These are phyloP conservation scores for Cordyceps tenuipes DNA, from an alignment of 2,329 filamentous ascomycete genomes.

Conservation along the genomic window DNA sequence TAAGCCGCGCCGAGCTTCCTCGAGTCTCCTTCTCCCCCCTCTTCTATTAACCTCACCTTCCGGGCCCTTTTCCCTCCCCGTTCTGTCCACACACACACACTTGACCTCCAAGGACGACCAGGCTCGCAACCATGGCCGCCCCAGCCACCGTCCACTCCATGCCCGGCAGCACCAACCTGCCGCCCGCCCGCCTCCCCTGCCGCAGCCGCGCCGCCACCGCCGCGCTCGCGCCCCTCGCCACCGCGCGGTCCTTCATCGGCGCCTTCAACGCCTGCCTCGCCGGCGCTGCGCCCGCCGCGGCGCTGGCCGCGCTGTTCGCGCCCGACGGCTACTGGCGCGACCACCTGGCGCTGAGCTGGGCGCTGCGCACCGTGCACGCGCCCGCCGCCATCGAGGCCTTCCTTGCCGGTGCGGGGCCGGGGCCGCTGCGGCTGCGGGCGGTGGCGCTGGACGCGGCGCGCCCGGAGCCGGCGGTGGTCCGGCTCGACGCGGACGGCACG, in stretches of 20 bases:
- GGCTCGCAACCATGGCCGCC: not conserved
- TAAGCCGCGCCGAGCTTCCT: no score
- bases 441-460: conserved; percentile 2
- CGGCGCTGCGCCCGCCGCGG: conserved; percentile 13
- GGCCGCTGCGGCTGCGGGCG: not conserved
- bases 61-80: no score
- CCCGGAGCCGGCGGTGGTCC: not conserved
- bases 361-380: conserved; percentile 36
- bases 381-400: conserved; percentile 2
- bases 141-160: conserved; percentile 9
- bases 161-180: conserved; percentile 9
- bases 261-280: conserved; percentile 7
- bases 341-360: conserved; percentile 44
- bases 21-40: no score
- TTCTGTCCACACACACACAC: not conserved
- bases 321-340: conserved; percentile 45
- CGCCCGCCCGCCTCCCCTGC: conserved; percentile 2
- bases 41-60: no score
- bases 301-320: conserved; percentile 22
- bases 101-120: not conserved
- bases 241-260: not conserved
- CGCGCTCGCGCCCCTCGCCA: not conserved
- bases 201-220: not conserved
- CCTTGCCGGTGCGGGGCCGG: conserved; percentile 10
- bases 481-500: conserved; percentile 11